A percentile compares a stretch with the other conserved stretches of the same genome.
phyloP scores from a whole-genome alignment of 2,329 filamentous ascomycete species.

The Fusarium duplospermum region DNA sequence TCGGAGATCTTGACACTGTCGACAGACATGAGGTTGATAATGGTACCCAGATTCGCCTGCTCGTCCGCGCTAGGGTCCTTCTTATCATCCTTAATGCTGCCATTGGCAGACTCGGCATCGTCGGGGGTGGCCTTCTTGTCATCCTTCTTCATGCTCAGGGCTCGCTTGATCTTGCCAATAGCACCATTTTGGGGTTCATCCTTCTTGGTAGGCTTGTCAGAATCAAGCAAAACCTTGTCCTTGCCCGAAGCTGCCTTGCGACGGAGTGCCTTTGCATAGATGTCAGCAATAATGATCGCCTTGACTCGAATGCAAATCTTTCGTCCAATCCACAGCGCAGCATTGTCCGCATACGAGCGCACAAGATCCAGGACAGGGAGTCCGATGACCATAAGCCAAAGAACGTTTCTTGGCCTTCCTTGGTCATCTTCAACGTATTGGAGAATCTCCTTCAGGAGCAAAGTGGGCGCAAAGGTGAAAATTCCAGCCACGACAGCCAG shows the following conservation, averaged over 20 bases:
- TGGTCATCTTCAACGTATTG: slow-evolving; percentile 87
- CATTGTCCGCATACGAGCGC: slow-evolving; percentile 84
- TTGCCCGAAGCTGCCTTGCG: slow-evolving; percentile 85
- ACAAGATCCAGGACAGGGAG: slow-evolving; percentile 86
- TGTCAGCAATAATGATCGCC: slow-evolving; percentile 95
- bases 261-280: slow-evolving; percentile 94
- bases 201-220: slow-evolving; percentile 48
- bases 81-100: slow-evolving; percentile 51
- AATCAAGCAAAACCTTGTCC: slow-evolving; percentile 77
- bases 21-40: slow-evolving; percentile 99
- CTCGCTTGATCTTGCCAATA: slow-evolving; percentile 63
- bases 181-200: slow-evolving; percentile 53
- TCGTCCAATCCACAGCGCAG: slow-evolving; percentile 91
- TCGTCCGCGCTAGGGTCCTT: slow-evolving; percentile 63
- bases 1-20: slow-evolving; percentile 99
- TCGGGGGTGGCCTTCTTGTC: slow-evolving; percentile 55
- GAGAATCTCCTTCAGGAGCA: slow-evolving; percentile 90
- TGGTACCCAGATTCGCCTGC: slow-evolving; percentile 94
- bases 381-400: slow-evolving; percentile 95
- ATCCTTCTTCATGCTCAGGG: slow-evolving; percentile 71
- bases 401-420: slow-evolving; percentile 81
- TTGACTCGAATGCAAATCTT: slow-evolving; percentile 94
- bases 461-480: slow-evolving; percentile 90
- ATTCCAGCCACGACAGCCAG: slow-evolving; percentile 85
- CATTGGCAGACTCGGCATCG: slow-evolving; percentile 50